Percentiles rank a stretch among this genome's conserved stretches.
phyloP scores from a whole-genome alignment of 2,329 filamentous ascomycete species.

The Monosporascus sp. region DNA sequence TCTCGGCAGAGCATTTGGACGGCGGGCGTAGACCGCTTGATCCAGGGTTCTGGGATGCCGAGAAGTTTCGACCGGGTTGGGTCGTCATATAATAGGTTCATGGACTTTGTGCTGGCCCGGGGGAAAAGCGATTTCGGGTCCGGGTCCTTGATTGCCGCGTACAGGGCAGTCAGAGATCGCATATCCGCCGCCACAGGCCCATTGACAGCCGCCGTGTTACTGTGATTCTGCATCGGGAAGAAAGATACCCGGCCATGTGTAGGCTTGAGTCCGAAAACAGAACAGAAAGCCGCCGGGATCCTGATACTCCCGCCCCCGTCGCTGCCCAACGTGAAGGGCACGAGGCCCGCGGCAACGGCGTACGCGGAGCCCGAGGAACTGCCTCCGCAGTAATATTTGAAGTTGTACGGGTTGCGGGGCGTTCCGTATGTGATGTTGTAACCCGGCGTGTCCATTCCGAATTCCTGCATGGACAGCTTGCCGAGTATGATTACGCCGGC shows the following conservation, averaged over 20 bases:
- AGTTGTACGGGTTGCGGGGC: conserved; percentile 70
- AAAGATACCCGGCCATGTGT: conserved; percentile 63
- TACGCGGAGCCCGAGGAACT: conserved; percentile 72
- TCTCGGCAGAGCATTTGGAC: conserved; percentile 37
- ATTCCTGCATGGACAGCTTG: conserved; percentile 73
- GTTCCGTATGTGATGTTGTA: conserved; percentile 71
- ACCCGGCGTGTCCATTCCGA: conserved; percentile 70
- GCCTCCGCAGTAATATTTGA: conserved; percentile 69
- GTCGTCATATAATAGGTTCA: conserved; percentile 18
- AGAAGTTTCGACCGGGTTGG: conserved; percentile 42
- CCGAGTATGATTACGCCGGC: conserved; percentile 68
- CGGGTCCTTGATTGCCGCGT: conserved; percentile 60
- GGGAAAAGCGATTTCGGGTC: conserved; percentile 57
- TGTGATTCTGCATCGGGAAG: conserved; percentile 53
- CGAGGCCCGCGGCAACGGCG: conserved; percentile 62
- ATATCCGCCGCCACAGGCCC: conserved; percentile 66
- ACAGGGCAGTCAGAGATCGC: conserved; percentile 60
- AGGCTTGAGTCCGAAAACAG: conserved; percentile 69
- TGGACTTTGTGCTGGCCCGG: conserved; percentile 19
- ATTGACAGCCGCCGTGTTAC: conserved; percentile 57
- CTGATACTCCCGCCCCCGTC: conserved; percentile 73
- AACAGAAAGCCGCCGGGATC: conserved; percentile 68
- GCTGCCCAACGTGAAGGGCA: conserved; percentile 67
- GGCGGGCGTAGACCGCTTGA: conserved; percentile 40
- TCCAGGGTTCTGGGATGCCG: conserved; percentile 63